Evolutionary conservation across 2,329 filamentous ascomycete species (phyloP).

Genomic region (Calonectria pseudoturangicola): DNA sequence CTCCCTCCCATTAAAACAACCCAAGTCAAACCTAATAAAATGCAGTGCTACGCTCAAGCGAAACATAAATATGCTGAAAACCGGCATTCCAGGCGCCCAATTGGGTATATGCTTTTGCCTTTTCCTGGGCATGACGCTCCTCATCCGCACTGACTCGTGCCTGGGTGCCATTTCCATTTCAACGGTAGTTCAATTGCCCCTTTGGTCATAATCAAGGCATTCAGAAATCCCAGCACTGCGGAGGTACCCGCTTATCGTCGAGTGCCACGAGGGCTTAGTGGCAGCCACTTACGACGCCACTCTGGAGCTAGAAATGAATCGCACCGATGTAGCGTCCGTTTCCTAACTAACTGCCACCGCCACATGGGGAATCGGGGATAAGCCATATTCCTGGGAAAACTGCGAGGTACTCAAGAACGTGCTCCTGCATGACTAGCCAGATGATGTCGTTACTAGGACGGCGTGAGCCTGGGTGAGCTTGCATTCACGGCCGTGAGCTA

Average conservation of each 20-base stretch:
- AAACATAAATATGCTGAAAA: neutral
- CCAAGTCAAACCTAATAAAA: neutral
- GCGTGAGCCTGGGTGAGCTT: neutral
- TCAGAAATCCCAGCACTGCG: too few species aligned
- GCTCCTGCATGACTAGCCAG: neutral
- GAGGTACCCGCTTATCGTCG: neutral
- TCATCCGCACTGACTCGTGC: neutral
- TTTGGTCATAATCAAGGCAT: neutral
- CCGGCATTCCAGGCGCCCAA: neutral
- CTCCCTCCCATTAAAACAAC: neutral
- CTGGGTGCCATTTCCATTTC: neutral
- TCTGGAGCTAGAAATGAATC: neutral
- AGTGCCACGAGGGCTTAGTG: neutral
- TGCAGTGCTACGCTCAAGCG: neutral
- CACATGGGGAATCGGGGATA: neutral
- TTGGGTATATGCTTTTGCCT: neutral
- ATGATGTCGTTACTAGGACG: neutral
- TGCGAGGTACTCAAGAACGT: neutral
- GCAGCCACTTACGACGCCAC: conserved; percentile 1
- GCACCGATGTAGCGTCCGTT: neutral
- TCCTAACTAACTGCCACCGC: neutral
- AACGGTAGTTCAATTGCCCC: neutral
- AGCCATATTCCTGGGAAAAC: neutral
- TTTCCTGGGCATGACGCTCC: neutral
- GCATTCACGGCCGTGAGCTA: too few species aligned